These are phyloP conservation scores for Russula sp. DNA, from an alignment of 768 basidiomycete genomes.

Conservation along the genomic window DNA sequence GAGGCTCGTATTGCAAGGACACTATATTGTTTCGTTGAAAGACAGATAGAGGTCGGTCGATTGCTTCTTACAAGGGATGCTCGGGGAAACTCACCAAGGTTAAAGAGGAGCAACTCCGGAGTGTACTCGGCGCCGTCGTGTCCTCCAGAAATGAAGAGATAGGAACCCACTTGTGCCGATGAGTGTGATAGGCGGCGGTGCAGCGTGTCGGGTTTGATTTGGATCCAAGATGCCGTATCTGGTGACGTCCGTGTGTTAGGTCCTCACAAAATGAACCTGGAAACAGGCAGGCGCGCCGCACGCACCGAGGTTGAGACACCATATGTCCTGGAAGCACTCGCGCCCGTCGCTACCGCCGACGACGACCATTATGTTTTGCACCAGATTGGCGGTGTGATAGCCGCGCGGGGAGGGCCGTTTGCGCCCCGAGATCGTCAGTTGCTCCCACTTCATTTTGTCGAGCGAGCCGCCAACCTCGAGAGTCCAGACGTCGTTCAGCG, in stretches of 20 bases:
- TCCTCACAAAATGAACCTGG: background rate
- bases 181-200: conserved; percentile 75
- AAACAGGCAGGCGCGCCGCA: conserved; percentile 7
- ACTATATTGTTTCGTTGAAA: conserved; percentile 39
- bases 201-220: conserved; percentile 35
- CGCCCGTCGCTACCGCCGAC: conserved; percentile 89
- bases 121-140: conserved; percentile 75
- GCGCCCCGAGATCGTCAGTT: conserved; percentile 48
- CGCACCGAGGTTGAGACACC: conserved; percentile 80
- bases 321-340: conserved; percentile 83
- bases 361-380: conserved; percentile 80
- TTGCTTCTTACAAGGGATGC: background rate
- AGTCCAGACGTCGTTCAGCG: conserved; percentile 86
- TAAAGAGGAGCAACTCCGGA: conserved; percentile 72
- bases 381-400: conserved; percentile 86
- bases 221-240: conserved; percentile 33
- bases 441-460: conserved; percentile 48
- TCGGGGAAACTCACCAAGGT: conserved; percentile 57
- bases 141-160: conserved; percentile 83
- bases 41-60: no score
- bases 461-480: conserved; percentile 51
- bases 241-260: background rate
- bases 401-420: conserved; percentile 58
- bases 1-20: conserved; percentile 75
- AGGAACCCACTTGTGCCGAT: conserved; percentile 85